Conservation (phyloP, 2,329 filamentous ascomycete species). For the Parastagonospora nodorum region DNA sequence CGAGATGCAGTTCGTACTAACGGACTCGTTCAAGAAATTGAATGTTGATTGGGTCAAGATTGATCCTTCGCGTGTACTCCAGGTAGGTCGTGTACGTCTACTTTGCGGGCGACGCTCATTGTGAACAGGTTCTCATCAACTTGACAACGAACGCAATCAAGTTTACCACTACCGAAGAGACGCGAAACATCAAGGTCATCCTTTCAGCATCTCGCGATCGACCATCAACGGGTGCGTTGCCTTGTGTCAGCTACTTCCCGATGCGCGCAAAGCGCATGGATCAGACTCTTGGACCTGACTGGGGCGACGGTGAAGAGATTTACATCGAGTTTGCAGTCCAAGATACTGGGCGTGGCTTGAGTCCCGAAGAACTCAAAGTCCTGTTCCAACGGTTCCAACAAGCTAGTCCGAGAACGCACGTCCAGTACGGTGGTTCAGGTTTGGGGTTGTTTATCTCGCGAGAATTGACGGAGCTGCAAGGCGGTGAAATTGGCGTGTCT, state of each 20-base stretch:
- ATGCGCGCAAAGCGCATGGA: slow-evolving; percentile 57
- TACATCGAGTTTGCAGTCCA: slow-evolving; percentile 75
- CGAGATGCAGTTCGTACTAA: slow-evolving; percentile 66
- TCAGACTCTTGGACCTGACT: slow-evolving; percentile 62
- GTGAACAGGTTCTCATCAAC: slow-evolving; percentile 69
- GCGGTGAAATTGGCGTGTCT: slow-evolving; percentile 76
- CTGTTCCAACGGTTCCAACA: slow-evolving; percentile 82
- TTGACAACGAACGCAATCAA: slow-evolving; percentile 82
- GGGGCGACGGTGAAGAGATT: slow-evolving; percentile 69
- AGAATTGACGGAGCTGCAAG: slow-evolving; percentile 79
- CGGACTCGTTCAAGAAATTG: slow-evolving; percentile 63
- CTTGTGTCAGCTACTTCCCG: slow-evolving; percentile 65
- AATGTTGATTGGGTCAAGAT: slow-evolving; percentile 70
- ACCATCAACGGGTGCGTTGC: slow-evolving; percentile 50
- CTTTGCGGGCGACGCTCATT: slow-evolving; percentile 5
- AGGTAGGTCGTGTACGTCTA: slow-evolving; percentile 44
- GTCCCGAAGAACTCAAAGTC: slow-evolving; percentile 70
- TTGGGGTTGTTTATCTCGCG: slow-evolving; percentile 80
- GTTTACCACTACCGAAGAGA: slow-evolving; percentile 70
- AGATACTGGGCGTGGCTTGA: slow-evolving; percentile 77
- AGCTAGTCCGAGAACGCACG: slow-evolving; percentile 74
- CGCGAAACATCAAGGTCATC: slow-evolving; percentile 67
- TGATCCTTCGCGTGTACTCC: slow-evolving; percentile 75
- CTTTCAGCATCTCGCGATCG: slow-evolving; percentile 66
- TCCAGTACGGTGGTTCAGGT: slow-evolving; percentile 79